Percentiles rank a stretch among this genome's conserved stretches.
These are phyloP conservation scores for Boletus rubescentipes DNA, from an alignment of 768 basidiomycete species.

Conservation along the genomic window DNA sequence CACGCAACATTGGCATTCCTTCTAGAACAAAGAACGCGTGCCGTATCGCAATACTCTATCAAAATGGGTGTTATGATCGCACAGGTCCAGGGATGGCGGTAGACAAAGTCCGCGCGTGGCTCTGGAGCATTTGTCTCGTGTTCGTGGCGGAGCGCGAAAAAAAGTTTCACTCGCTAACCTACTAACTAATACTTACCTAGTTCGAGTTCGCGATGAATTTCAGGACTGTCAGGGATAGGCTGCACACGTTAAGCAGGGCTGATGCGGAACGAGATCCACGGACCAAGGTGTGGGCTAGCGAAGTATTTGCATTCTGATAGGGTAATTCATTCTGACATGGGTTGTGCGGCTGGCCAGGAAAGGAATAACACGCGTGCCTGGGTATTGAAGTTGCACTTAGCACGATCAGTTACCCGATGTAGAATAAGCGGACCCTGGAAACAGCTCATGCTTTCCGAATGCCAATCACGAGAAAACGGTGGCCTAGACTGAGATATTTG, in stretches of 20 bases:
- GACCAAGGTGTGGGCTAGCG: constrained; percentile 17
- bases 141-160: constrained; percentile 17
- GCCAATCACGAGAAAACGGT: constrained; percentile 29
- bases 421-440: constrained; percentile 34
- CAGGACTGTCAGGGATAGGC: constrained; percentile 7
- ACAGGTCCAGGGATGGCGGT: background rate
- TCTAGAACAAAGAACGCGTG: constrained; percentile 11
- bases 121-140: background rate
- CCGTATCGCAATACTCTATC: constrained; percentile 4
- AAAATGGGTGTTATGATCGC: constrained; percentile 11
- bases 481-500: constrained; percentile 28
- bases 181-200: too few species aligned
- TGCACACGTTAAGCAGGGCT: constrained; percentile 15
- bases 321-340: constrained; percentile 20
- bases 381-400: constrained; percentile 18
- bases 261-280: constrained; percentile 28
- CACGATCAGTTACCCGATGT: constrained; percentile 23
- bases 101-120: constrained; percentile 15
- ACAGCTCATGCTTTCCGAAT: constrained; percentile 22
- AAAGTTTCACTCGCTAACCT: constrained; percentile 10
- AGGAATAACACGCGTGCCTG: constrained; percentile 27
- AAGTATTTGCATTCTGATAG: constrained; percentile 30
- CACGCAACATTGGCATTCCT: background rate
- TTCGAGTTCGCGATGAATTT: constrained; percentile 3
- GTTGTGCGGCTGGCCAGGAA: constrained; percentile 12